Base-by-base conservation (phyloP, 495 filamentous ascomycete genomes). In the Sphaerosporella brunnea region DNA sequence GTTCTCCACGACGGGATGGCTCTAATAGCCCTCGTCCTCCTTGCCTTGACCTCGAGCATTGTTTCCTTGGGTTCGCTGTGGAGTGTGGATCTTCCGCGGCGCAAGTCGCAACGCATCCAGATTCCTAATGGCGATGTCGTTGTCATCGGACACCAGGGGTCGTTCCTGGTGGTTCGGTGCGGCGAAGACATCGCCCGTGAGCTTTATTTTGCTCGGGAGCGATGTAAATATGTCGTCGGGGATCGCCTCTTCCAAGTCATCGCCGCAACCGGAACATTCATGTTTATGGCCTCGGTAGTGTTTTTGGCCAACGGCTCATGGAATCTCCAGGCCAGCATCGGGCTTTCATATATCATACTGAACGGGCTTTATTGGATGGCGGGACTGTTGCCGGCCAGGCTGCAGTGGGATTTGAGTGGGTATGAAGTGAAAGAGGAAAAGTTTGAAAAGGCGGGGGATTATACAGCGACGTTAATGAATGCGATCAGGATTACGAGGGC, bases 101-200 rank as follows among this genome's bases (percentile, higher is more conserved):
- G 77, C 13, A 61, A 55, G 16, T 64, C 63, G 21, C 68, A 48
- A 3, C 64, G 66, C 50, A n/a, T n/a, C n/a, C 55, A 63, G 19
- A 77, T 80, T 0, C 72, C 73, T 0, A 52, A 24, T 4, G 77
- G 75, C 4, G 73, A 79, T 52, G 66, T 82, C 2, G 68, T 79
- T 0, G 75, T 80, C 30, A 64, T 67, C 19, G 21, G 21, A 9
- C 44, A 73, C 5, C 64, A 72, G 47, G 77, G 77, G 2, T 74
- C 71, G 1, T 78, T 82, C 49, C 49, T 80, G 2, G 53, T 78
- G 16, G 63, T 82, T 21, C 63, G 68, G 34, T 80, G 78, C 54
- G 64, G 66, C 10, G 78, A 82, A 61, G 69, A 75, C 8, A 68
- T 80, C 5, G 71, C 76, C 7, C 66, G 77, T 18, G 74, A 79